Evolutionary conservation across 441 rosid genomes (phyloP).

Genomic region (Pelargonium exstipulatum): DNA sequence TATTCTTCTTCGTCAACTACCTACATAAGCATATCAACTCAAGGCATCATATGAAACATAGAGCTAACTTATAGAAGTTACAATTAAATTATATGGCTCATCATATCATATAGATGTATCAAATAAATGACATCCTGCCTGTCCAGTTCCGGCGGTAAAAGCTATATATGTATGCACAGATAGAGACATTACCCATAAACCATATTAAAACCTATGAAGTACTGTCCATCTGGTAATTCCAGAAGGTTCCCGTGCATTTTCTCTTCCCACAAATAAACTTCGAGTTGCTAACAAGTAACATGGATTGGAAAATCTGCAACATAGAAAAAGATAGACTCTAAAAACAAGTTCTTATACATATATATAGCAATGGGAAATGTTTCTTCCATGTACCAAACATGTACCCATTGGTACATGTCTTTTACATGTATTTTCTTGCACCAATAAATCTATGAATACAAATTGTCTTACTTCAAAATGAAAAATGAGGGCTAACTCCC

Average conservation of each 20-base stretch:
- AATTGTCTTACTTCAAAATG: no score
- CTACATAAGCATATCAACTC: neutral
- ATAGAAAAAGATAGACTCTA: conserved; percentile 2
- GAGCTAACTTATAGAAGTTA: neutral
- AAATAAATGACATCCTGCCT: neutral
- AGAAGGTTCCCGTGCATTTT: neutral
- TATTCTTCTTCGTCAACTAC: no score
- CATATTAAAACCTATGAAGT: neutral
- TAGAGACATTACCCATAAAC: no score
- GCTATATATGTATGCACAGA: neutral
- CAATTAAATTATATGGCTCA: neutral
- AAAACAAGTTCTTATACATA: conserved; percentile 6
- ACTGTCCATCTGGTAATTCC: neutral
- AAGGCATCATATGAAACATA: neutral
- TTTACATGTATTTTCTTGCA: no score
- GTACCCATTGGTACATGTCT: no score
- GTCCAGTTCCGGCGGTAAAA: neutral
- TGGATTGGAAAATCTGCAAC: neutral
- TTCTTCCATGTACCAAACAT: no score
- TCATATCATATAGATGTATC: neutral
- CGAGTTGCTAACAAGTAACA: neutral
- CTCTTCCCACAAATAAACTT: neutral
- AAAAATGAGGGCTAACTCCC: no score
- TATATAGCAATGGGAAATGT: no score
- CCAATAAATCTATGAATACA: no score